phyloP scores from a whole-genome alignment of 2,329 filamentous ascomycete species.

The Claviceps monticola region DNA sequence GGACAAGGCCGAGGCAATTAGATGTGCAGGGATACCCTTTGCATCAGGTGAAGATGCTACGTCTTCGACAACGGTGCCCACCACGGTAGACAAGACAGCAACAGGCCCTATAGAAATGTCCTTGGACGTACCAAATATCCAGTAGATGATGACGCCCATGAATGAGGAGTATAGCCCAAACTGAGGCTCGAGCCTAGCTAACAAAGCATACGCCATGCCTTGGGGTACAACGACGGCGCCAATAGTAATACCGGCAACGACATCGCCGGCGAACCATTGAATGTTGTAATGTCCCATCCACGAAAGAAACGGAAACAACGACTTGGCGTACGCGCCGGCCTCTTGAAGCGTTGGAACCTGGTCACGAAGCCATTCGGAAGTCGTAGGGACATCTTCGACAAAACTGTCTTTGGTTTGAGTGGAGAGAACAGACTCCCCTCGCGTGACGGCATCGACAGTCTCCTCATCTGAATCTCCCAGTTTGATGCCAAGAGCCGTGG shows the following conservation, averaged over 20 bases:
- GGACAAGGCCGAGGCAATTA: conserved; percentile 66
- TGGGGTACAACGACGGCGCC: conserved; percentile 77
- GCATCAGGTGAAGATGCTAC: conserved; percentile 33
- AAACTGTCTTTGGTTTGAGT: conserved; percentile 61
- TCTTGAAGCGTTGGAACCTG: conserved; percentile 45
- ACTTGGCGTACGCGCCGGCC: conserved; percentile 46
- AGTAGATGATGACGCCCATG: conserved; percentile 88
- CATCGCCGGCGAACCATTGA: conserved; percentile 78
- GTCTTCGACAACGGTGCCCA: conserved; percentile 64
- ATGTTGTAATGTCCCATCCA: conserved; percentile 86
- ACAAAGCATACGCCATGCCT: conserved; percentile 83
- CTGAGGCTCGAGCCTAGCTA: conserved; percentile 67
- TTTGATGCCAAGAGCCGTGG: conserved; percentile 73
- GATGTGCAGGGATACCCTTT: conserved; percentile 45
- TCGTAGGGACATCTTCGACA: conserved; percentile 67
- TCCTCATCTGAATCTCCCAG: conserved; percentile 41
- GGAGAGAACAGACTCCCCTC: conserved; percentile 70
- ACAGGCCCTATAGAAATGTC: conserved; percentile 97
- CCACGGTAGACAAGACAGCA: conserved; percentile 85
- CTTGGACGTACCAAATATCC: conserved; percentile 96
- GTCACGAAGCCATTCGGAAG: conserved; percentile 55
- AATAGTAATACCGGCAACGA: conserved; percentile 59
- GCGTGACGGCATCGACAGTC: conserved; percentile 46
- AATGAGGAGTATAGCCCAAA: conserved; percentile 83
- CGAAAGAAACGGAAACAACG: conserved; percentile 73